phyloP scores from a whole-genome alignment of 2,329 filamentous ascomycete genomes.

The Ophidiomyces ophidiicola region DNA sequence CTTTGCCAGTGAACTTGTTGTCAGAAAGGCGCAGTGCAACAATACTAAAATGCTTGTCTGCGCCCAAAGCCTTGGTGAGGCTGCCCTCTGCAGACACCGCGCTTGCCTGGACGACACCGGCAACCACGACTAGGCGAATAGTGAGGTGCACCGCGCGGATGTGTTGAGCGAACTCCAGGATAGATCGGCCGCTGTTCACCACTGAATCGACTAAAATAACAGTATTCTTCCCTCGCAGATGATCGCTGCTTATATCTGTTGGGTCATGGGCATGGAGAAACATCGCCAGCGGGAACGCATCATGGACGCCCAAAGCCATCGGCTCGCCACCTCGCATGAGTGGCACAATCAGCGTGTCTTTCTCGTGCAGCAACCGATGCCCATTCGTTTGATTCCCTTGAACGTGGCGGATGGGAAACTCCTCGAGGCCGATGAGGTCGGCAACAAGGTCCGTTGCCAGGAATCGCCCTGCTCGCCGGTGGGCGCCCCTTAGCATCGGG shows the following conservation, averaged over 20 bases:
- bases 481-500: constrained; percentile 37
- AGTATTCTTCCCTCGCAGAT: constrained; percentile 31
- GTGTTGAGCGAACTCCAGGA: constrained; percentile 38
- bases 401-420: constrained; percentile 41
- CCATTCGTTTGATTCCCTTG: constrained; percentile 37
- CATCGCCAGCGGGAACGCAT: constrained; percentile 41
- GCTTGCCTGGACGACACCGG: constrained; percentile 42
- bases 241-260: constrained; percentile 33
- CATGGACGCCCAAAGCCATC: constrained; percentile 47
- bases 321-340: constrained; percentile 54
- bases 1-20: constrained; percentile 44
- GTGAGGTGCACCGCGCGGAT: constrained; percentile 32
- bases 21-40: constrained; percentile 45
- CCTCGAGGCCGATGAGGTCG: constrained; percentile 38
- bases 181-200: constrained; percentile 44
- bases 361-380: constrained; percentile 38
- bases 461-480: constrained; percentile 41
- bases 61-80: constrained; percentile 16
- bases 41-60: constrained; percentile 28
- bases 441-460: constrained; percentile 41
- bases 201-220: constrained; percentile 50
- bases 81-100: constrained; percentile 18
- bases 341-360: constrained; percentile 42
- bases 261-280: constrained; percentile 38
- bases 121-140: constrained; percentile 43